phyloP scores from a whole-genome alignment of 225 moss, liverwort and hornwort species.

The Physcomitrium patens region DNA sequence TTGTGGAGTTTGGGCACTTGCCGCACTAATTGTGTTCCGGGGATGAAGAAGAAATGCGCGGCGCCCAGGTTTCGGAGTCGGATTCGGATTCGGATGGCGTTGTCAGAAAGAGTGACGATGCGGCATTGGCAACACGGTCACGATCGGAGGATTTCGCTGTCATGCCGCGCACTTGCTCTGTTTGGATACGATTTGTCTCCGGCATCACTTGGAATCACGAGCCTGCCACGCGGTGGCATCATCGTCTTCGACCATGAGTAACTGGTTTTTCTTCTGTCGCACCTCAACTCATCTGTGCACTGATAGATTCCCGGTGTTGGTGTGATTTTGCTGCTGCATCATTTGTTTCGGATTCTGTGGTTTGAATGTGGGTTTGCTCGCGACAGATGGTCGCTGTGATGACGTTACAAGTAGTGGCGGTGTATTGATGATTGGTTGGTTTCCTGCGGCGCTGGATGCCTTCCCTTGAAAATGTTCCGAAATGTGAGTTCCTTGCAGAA shows the following conservation, averaged over 20 bases:
- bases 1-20: no score
- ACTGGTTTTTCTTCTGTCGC: not conserved
- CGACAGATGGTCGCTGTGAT: not conserved
- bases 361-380: no score
- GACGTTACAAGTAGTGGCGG: not conserved
- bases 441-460: not conserved
- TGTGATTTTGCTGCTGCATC: no score
- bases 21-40: no score
- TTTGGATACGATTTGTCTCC: slow-evolving; percentile 4
- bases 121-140: not conserved
- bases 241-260: not conserved
- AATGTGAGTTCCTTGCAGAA: not conserved
- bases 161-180: not conserved
- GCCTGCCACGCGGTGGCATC: not conserved
- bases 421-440: not conserved
- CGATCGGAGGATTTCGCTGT: slow-evolving; percentile 2
- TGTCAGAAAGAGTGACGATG: slow-evolving; percentile 12
- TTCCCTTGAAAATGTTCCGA: slow-evolving; percentile 19
- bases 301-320: not conserved
- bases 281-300: not conserved
- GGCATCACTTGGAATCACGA: not conserved
- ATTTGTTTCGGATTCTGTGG: no score
- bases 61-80: not conserved
- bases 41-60: not conserved
- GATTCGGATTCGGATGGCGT: slow-evolving; percentile 8